phyloP scores from a whole-genome alignment of 164 flowering plant genomes.

The Vitis amurensis region DNA sequence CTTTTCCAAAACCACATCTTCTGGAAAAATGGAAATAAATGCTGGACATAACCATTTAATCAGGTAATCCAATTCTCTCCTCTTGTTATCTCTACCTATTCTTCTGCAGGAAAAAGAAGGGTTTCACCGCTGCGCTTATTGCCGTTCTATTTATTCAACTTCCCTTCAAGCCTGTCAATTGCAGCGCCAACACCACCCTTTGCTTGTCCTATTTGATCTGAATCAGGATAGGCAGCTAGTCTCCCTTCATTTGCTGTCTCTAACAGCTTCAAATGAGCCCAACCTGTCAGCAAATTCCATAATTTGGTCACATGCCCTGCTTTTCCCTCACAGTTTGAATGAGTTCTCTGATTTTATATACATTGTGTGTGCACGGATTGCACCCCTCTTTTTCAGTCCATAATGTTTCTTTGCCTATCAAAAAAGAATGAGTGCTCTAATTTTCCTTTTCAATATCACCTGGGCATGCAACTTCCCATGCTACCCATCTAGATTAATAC shows the following conservation, averaged over 20 bases:
- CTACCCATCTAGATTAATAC: not conserved
- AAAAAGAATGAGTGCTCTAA: too few species aligned
- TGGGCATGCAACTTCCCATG: not conserved
- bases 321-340: too few species aligned
- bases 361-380: too few species aligned
- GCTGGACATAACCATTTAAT: not conserved
- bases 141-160: slow-evolving; percentile 36
- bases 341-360: too few species aligned
- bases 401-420: too few species aligned
- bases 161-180: slow-evolving; percentile 77
- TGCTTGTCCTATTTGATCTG: slow-evolving; percentile 25
- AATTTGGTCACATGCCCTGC: too few species aligned
- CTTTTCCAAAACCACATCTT: too few species aligned
- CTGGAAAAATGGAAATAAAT: too few species aligned
- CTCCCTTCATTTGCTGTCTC: slow-evolving; percentile 72
- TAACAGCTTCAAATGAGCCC: slow-evolving; percentile 79
- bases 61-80: not conserved
- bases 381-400: too few species aligned
- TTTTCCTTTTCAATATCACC: too few species aligned
- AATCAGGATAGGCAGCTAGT: slow-evolving; percentile 18
- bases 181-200: slow-evolving; percentile 72
- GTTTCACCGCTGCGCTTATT: not conserved
- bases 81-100: slow-evolving; percentile 1
- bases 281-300: slow-evolving; percentile 43
- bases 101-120: not conserved